phyloP scores from a whole-genome alignment of 345 rosid genomes.

The Conringia planisiliqua region DNA sequence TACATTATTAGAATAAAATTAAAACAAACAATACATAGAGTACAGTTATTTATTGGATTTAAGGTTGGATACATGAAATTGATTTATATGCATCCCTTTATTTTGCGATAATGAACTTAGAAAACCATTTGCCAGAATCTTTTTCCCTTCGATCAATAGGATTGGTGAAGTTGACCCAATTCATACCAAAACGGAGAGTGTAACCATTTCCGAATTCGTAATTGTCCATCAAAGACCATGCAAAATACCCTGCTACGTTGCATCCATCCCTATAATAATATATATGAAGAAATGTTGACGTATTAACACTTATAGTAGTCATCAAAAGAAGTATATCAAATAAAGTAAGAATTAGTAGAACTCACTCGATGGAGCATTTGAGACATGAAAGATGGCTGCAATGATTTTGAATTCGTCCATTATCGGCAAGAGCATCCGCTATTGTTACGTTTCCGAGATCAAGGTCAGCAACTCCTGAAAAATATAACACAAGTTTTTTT shows the following conservation, averaged over 20 bases:
- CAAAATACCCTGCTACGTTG: conserved; percentile 28
- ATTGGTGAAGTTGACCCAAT: conserved; percentile 32
- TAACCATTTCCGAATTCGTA: conserved; percentile 28
- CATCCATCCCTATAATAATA: conserved; percentile 14
- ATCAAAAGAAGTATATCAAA: background rate
- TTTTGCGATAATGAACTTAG: conserved; percentile 32
- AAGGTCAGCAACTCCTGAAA: conserved; percentile 21
- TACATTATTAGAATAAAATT: background rate
- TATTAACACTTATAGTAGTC: background rate
- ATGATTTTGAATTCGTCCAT: conserved; percentile 18
- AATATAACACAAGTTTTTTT: background rate
- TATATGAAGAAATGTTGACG: background rate
- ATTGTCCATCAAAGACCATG: conserved; percentile 29
- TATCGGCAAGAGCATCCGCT: conserved; percentile 17
- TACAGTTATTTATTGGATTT: background rate
- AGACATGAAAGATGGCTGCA: conserved; percentile 31
- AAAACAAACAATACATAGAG: background rate
- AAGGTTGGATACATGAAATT: background rate
- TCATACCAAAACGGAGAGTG: conserved; percentile 29
- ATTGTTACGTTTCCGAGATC: conserved; percentile 4
- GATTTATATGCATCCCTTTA: background rate
- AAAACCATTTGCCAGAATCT: conserved; percentile 31
- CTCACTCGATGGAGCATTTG: conserved; percentile 26
- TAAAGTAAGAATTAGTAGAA: background rate
- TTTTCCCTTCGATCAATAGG: conserved; percentile 27